Percentiles rank a stretch among this genome's conserved stretches.
Conservation (phyloP, 1,284 basidiomycete species). For the Cerioporus squamosus region DNA sequence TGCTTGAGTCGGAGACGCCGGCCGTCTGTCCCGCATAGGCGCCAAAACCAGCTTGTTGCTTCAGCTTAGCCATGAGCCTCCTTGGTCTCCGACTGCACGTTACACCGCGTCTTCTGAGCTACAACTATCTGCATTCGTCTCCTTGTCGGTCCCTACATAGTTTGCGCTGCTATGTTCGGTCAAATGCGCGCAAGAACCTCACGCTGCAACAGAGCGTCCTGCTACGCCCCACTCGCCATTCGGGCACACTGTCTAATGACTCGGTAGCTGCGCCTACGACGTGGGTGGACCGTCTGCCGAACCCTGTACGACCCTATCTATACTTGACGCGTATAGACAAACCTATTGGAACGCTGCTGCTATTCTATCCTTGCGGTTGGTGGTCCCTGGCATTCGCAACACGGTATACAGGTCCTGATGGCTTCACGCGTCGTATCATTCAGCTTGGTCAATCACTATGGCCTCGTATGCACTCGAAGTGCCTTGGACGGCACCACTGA, state of each 20-base stretch:
- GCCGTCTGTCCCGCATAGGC: no score
- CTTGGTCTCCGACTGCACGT: constrained; percentile 9
- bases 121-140: not conserved
- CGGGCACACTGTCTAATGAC: constrained; percentile 18
- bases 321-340: constrained; percentile 92
- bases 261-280: constrained; percentile 36
- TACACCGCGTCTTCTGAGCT: not conserved
- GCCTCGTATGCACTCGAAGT: constrained; percentile 78
- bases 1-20: no score
- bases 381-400: constrained; percentile 19
- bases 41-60: no score
- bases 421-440: not conserved
- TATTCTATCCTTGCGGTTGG: constrained; percentile 94
- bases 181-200: not conserved
- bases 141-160: not conserved
- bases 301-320: constrained; percentile 74
- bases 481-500: constrained; percentile 70
- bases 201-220: constrained; percentile 3
- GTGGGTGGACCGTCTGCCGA: constrained; percentile 74
- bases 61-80: constrained; percentile 14
- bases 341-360: constrained; percentile 90
- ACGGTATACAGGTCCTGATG: not conserved
- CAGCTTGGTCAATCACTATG: constrained; percentile 97
- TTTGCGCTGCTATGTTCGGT: constrained; percentile 6
- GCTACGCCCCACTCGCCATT: constrained; percentile 2